phyloP scores from a whole-genome alignment of 1,284 basidiomycete genomes.

The Cryptococcus sp. region DNA sequence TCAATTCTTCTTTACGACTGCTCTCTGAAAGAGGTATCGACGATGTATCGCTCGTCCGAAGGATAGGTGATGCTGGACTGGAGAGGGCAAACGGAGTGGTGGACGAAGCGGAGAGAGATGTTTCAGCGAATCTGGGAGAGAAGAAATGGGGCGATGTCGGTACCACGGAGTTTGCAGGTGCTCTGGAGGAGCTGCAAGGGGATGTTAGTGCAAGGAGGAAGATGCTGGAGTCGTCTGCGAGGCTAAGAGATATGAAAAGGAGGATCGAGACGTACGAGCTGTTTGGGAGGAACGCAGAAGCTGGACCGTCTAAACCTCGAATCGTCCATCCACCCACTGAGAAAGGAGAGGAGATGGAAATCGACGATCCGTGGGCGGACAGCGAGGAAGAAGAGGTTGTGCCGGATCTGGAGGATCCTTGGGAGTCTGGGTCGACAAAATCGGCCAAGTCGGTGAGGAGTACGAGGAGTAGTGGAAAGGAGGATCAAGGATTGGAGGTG shows the following conservation, averaged over 20 bases:
- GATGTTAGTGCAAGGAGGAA: not conserved
- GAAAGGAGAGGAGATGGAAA: slow-evolving; percentile 36
- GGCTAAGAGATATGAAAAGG: not conserved
- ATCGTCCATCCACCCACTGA: not conserved
- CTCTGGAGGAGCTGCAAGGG: not conserved
- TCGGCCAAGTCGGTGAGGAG: not conserved
- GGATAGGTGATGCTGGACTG: not conserved
- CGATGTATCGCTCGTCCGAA: not conserved
- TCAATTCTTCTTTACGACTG: not conserved
- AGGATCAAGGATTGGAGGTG: not conserved
- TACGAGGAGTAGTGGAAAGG: not conserved
- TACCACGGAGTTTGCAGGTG: too few species aligned
- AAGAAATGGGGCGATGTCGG: not conserved
- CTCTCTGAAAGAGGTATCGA: not conserved
- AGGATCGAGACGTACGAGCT: not conserved
- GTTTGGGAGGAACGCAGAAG: not conserved
- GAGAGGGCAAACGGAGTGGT: not conserved
- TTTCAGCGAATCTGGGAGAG: not conserved
- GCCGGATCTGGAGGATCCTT: slow-evolving; percentile 23
- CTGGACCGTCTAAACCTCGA: not conserved
- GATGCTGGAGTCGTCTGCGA: not conserved
- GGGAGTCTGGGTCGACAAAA: slow-evolving; percentile 26
- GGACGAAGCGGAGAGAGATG: not conserved
- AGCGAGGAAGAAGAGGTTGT: slow-evolving; percentile 22
- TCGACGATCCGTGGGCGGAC: slow-evolving; percentile 71